phyloP scores from a whole-genome alignment of 306 rosid species.

The Quercus dentata region DNA sequence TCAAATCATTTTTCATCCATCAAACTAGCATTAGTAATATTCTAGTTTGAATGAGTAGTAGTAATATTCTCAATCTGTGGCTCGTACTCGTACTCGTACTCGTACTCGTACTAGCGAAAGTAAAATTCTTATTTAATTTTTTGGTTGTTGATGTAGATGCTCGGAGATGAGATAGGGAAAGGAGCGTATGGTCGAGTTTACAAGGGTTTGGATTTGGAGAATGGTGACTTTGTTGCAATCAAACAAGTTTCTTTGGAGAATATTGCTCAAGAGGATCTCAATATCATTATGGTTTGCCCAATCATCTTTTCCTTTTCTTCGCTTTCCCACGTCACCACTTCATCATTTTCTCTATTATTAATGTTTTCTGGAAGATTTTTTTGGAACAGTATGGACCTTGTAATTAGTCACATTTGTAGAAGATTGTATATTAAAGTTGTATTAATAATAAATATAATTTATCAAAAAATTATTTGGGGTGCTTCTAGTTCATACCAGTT shows the following conservation, averaged over 20 bases:
- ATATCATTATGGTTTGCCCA: constrained; percentile 82
- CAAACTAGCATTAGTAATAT: too few species aligned
- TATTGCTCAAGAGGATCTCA: constrained; percentile 99
- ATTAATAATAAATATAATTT: neutral
- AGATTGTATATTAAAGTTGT: too few species aligned
- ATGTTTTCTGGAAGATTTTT: too few species aligned
- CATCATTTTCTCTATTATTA: too few species aligned
- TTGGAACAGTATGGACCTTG: too few species aligned
- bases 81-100: too few species aligned
- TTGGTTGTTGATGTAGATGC: constrained; percentile 56
- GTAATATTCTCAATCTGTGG: too few species aligned
- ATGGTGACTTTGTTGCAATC: constrained; percentile 97
- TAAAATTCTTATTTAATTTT: too few species aligned
- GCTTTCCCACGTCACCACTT: neutral
- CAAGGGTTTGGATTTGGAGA: constrained; percentile 97
- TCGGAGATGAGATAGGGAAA: constrained; percentile 99
- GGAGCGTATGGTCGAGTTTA: constrained; percentile 99
- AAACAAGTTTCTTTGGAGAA: constrained; percentile 99
- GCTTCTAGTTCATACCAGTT: neutral
- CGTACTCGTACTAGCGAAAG: too few species aligned
- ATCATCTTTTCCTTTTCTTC: constrained; percentile 12
- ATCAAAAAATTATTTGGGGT: neutral
- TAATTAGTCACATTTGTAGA: too few species aligned
- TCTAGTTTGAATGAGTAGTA: too few species aligned
- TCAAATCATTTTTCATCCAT: too few species aligned